phyloP scores from a whole-genome alignment of 768 basidiomycete species.

The Paxillus rubicundulus region DNA sequence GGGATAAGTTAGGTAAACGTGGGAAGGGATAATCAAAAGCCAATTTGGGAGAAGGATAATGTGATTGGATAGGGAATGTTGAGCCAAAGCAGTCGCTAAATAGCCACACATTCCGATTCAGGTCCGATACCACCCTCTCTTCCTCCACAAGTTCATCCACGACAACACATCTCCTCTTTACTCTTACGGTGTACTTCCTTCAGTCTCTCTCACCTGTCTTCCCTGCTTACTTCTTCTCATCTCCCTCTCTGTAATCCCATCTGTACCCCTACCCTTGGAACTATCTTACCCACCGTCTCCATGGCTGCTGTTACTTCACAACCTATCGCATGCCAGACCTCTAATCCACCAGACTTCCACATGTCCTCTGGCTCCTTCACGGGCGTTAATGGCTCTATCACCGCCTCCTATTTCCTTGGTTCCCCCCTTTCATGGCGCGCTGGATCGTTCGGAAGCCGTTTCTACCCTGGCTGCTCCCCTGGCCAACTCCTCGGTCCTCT shows the following conservation, averaged over 20 bases:
- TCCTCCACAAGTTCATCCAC: constrained; percentile 3
- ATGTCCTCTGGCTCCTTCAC: constrained; percentile 52
- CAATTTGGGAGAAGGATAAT: constrained; percentile 1
- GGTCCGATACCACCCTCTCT: constrained; percentile 8
- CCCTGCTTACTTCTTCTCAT: background rate
- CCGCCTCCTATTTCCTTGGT: constrained; percentile 68
- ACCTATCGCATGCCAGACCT: constrained; percentile 42
- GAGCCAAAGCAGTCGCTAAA: constrained; percentile 25
- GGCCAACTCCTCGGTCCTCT: constrained; percentile 58
- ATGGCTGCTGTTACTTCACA: constrained; percentile 41
- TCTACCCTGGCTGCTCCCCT: constrained; percentile 63
- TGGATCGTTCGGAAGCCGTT: constrained; percentile 61
- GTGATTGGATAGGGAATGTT: constrained; percentile 13
- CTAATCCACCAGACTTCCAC: constrained; percentile 23
- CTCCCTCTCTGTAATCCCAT: constrained; percentile 5
- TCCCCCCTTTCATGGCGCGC: constrained; percentile 72
- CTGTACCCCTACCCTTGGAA: constrained; percentile 2
- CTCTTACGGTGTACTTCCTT: background rate
- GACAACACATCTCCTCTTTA: background rate
- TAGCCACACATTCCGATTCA: constrained; percentile 16
- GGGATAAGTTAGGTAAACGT: constrained; percentile 24
- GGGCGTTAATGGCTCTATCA: constrained; percentile 46
- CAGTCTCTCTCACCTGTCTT: background rate
- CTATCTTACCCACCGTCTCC: background rate
- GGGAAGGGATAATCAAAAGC: constrained; percentile 16